Conservation (phyloP, 2,329 filamentous ascomycete genomes). For the Penicillium sp. region DNA sequence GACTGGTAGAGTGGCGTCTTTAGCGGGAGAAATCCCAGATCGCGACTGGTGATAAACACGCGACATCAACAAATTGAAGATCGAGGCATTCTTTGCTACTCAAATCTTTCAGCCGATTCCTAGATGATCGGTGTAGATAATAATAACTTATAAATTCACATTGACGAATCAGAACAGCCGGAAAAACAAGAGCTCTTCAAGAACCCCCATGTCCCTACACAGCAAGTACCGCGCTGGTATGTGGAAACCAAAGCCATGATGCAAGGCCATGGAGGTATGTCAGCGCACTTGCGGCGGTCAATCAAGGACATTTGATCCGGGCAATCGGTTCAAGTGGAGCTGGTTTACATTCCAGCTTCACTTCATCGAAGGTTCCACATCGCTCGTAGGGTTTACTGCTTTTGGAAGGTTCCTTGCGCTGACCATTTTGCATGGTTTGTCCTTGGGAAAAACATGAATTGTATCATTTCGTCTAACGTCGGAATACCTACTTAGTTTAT, state of each 20-base stretch:
- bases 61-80: background rate
- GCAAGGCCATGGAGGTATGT: constrained; percentile 14
- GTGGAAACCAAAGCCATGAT: constrained; percentile 4
- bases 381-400: constrained; percentile 4
- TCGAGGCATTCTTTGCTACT: background rate
- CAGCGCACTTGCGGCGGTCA: background rate
- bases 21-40: background rate
- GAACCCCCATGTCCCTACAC: too few species aligned
- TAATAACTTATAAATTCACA: too few species aligned
- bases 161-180: too few species aligned
- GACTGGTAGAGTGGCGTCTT: background rate
- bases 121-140: too few species aligned
- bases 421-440: too few species aligned
- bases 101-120: too few species aligned
- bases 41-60: background rate
- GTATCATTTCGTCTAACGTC: too few species aligned
- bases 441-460: too few species aligned
- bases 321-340: background rate
- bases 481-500: too few species aligned
- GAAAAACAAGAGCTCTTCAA: too few species aligned
- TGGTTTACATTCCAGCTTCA: constrained; percentile 15
- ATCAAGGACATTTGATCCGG: constrained; percentile 3
- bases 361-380: constrained; percentile 16
- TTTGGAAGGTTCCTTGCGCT: constrained; percentile 9
- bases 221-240: too few species aligned